Evolutionary conservation across 2,329 filamentous ascomycete species (phyloP).

Genomic region (Calonectria pseudoturangicola): DNA sequence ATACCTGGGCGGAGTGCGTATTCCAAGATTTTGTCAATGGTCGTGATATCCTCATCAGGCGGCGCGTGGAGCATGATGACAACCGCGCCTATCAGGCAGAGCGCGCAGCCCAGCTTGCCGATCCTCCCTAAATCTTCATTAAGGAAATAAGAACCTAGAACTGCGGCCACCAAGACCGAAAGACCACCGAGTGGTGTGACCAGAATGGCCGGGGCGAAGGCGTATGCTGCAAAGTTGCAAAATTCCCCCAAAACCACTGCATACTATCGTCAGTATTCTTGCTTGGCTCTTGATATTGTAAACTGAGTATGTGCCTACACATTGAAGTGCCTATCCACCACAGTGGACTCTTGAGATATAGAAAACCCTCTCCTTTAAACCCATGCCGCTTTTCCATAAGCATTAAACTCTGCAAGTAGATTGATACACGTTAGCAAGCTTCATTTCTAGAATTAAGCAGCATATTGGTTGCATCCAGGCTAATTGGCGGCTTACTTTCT

Average conservation of each 20-base stretch:
- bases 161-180: conserved; percentile 17
- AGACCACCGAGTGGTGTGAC: conserved; percentile 33
- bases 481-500: conserved; percentile 10
- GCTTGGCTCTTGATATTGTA: no score
- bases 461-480: not conserved
- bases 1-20: conserved; percentile 19
- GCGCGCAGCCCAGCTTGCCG: conserved; percentile 23
- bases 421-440: not conserved
- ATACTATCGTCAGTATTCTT: not conserved
- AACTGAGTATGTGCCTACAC: not conserved
- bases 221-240: conserved; percentile 34
- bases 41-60: conserved; percentile 26
- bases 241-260: conserved; percentile 27
- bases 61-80: conserved; percentile 28
- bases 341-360: conserved; percentile 25
- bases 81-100: conserved; percentile 19
- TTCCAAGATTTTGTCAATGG: conserved; percentile 28
- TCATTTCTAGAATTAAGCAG: not conserved
- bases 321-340: conserved; percentile 26
- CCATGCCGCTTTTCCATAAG: not conserved
- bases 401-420: not conserved
- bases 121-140: conserved; percentile 10
- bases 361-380: not conserved
- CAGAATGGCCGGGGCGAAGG: conserved; percentile 33
- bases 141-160: conserved; percentile 23